These are phyloP conservation scores for Diophrys sp. DNA, from an alignment of 73 alveolate genomes.

Conservation along the genomic window DNA sequence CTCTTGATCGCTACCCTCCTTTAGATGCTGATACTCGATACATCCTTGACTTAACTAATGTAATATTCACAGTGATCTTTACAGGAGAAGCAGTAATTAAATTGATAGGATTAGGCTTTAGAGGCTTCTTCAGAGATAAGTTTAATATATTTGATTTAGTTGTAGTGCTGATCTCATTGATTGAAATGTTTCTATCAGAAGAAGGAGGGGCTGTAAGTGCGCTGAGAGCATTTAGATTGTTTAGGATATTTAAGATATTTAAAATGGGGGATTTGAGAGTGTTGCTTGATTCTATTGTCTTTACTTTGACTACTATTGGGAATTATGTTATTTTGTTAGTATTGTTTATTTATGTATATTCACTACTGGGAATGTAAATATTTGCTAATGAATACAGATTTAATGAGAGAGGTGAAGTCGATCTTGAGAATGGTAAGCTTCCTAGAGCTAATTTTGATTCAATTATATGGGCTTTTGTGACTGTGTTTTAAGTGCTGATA, in stretches of 20 bases:
- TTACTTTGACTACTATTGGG: constrained; percentile 28
- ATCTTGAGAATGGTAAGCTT: constrained; percentile 18
- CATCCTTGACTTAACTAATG: neutral
- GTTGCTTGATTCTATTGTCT: constrained; percentile 36
- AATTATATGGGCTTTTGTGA: constrained; percentile 24
- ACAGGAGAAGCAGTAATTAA: constrained; percentile 23
- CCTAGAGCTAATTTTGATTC: constrained; percentile 50
- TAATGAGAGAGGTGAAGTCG: constrained; percentile 12
- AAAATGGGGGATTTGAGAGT: constrained; percentile 31
- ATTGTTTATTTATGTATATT: constrained; percentile 25
- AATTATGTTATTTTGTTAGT: constrained; percentile 23
- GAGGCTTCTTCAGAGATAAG: constrained; percentile 15
- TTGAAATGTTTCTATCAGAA: constrained; percentile 3
- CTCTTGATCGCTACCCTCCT: constrained; percentile 31
- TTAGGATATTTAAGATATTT: constrained; percentile 28
- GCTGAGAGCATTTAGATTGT: constrained; percentile 62
- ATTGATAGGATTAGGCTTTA: constrained; percentile 20
- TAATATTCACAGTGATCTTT: constrained; percentile 16
- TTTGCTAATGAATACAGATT: constrained; percentile 20
- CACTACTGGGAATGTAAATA: constrained; percentile 35
- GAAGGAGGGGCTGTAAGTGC: constrained; percentile 43
- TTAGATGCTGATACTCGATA: neutral
- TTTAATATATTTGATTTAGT: constrained; percentile 27
- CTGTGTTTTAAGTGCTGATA: constrained; percentile 44
- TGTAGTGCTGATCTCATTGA: constrained; percentile 21